Evolutionary conservation across 805 yeast species (phyloP), one percentile per base, ranked within the genome.

Genomic region (Pichia paraexigua): DNA sequence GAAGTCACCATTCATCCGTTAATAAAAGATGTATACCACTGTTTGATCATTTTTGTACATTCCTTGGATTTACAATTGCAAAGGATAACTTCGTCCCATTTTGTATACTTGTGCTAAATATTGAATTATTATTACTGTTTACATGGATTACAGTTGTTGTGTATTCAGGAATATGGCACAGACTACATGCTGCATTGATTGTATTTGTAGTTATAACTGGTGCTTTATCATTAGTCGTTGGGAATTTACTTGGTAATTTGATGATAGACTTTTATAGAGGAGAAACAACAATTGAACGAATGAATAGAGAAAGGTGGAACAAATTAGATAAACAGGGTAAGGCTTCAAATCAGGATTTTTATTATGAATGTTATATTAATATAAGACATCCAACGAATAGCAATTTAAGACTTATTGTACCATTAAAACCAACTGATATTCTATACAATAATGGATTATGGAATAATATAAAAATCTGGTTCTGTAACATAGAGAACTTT

Each of bases 1-100:
- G 97, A 48, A 65, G 86, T 0, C 92, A 81, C 57, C 97, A 87
- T 61, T 83, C 90, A 41, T 71, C 77, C 3, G 72, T 76, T 46
- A 48, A 69, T 48, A 75, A 73, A 2, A 61, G 66, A 24, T 88
- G 95, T 61, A 80, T 90, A 0, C 80, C 87, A 0, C 73, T 76
- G 52, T 85, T 87, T 72, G 98, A 91, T 66, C 98, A 91, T 64
- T 84, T 75, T 60, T 91, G 98, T 63, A 61, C 80, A 0, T 89
- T 88, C 84, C 66, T 92, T 0, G 95, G 95, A 1, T 63, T 75
- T 0, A 78, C 80, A 5, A 78, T 91, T 43, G 97, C 96, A 0
- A 76, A 77, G 53, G 64, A 69, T 40, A 91, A 92, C 65, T 80
- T 80, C 62, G 62, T 75, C 47, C 67, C 72, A 28, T 90, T 90